Conservation (phyloP, 352 stramenopile genomes). For the Phytophthora hibernalis region DNA sequence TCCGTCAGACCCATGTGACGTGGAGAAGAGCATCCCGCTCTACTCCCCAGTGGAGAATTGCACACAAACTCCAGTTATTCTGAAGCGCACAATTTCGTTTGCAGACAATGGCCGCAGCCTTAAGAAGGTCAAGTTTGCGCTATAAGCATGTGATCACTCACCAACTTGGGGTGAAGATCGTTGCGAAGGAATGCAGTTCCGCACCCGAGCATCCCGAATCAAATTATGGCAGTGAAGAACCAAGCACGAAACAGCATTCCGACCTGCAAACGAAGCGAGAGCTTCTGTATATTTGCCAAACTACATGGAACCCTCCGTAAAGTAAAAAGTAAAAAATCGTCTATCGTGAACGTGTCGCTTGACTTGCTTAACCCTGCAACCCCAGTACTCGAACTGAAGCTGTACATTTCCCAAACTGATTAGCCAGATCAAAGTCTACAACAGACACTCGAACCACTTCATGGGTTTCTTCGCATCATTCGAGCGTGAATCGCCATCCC, state of each 20-base stretch:
- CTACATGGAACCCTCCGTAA: slow-evolving; percentile 35
- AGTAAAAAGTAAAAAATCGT: slow-evolving; percentile 38
- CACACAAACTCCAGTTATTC: slow-evolving; percentile 15
- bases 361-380: not conserved
- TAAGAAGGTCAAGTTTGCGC: slow-evolving; percentile 33
- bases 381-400: no score
- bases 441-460: slow-evolving; percentile 47
- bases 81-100: slow-evolving; percentile 35
- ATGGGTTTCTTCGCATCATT: slow-evolving; percentile 37
- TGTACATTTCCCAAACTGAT: no score
- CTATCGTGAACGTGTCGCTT: not conserved
- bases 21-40: slow-evolving; percentile 26
- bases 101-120: slow-evolving; percentile 21
- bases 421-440: slow-evolving; percentile 8
- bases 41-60: slow-evolving; percentile 25
- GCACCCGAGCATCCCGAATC: slow-evolving; percentile 13
- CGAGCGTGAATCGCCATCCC: slow-evolving; percentile 38
- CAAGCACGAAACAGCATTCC: slow-evolving; percentile 14
- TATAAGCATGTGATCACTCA: slow-evolving; percentile 25
- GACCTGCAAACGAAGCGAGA: slow-evolving; percentile 30
- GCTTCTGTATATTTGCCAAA: slow-evolving; percentile 40
- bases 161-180: not conserved
- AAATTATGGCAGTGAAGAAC: slow-evolving; percentile 23
- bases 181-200: slow-evolving; percentile 25
- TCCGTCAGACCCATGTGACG: slow-evolving; percentile 21